A percentile compares a stretch with the other conserved stretches of the same genome.
These are phyloP conservation scores for Metschnikowia chrysomelidarum DNA, from an alignment of 805 yeast species.

Conservation along the genomic window DNA sequence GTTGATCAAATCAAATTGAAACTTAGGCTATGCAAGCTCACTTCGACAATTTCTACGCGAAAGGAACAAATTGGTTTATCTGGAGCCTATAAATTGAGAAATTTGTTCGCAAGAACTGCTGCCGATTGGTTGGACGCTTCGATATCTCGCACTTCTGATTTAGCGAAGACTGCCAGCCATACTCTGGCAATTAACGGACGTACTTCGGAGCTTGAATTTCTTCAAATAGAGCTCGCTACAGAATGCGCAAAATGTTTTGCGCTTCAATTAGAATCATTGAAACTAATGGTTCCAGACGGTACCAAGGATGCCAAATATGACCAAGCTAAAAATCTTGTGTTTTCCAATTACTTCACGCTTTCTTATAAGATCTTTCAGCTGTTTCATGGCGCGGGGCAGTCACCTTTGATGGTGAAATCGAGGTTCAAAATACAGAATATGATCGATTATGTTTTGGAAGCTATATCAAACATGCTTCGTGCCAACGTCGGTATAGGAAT, in stretches of 20 bases:
- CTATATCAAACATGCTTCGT: slow-evolving; percentile 66
- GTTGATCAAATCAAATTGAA: slow-evolving; percentile 36
- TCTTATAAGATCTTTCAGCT: slow-evolving; percentile 55
- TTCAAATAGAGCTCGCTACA: slow-evolving; percentile 57
- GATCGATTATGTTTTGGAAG: slow-evolving; percentile 60
- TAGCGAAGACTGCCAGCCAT: not conserved
- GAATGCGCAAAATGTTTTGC: slow-evolving; percentile 63
- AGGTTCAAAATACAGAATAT: slow-evolving; percentile 56
- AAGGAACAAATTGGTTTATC: slow-evolving; percentile 31
- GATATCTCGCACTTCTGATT: slow-evolving; percentile 33
- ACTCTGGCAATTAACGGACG: slow-evolving; percentile 17
- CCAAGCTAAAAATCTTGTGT: slow-evolving; percentile 57
- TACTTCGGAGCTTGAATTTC: slow-evolving; percentile 41
- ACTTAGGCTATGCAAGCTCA: slow-evolving; percentile 43
- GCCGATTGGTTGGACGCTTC: slow-evolving; percentile 57
- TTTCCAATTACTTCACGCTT: slow-evolving; percentile 65
- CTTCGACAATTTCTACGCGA: slow-evolving; percentile 33
- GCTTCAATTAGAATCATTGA: slow-evolving; percentile 51
- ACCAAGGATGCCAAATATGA: slow-evolving; percentile 50
- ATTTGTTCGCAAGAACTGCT: slow-evolving; percentile 43
- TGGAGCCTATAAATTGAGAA: slow-evolving; percentile 50
- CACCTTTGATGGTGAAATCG: slow-evolving; percentile 22
- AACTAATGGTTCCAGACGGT: slow-evolving; percentile 59
- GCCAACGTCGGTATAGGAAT: slow-evolving; percentile 77
- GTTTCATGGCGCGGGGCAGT: slow-evolving; percentile 27